These are phyloP conservation scores for carrot (Daucus carota) DNA, from an alignment of 129 eudicot genomes.

Conservation along the genomic window DNA sequence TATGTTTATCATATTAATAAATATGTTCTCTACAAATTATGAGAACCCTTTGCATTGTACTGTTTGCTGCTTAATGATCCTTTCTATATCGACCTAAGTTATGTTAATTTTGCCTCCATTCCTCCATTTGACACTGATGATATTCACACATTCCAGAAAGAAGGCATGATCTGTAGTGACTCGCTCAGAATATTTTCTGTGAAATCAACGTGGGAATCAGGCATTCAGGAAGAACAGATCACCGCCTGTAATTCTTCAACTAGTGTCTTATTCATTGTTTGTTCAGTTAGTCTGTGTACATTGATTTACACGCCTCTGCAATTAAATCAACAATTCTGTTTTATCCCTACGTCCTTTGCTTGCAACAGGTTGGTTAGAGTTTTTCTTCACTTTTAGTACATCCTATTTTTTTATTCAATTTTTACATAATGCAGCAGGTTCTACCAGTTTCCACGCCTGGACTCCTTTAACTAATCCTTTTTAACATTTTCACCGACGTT, in stretches of 20 bases:
- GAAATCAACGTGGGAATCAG: neutral
- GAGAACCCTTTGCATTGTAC: neutral
- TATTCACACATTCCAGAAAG: neutral
- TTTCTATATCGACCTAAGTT: neutral
- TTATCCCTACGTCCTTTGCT: neutral
- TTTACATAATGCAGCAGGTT: constrained; percentile 4
- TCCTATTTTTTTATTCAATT: neutral
- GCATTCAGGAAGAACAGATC: neutral
- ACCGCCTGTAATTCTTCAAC: neutral
- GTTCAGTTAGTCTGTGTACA: neutral
- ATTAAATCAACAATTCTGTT: neutral
- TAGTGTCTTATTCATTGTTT: neutral
- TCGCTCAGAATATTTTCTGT: neutral
- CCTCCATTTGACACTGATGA: neutral
- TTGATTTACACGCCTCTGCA: neutral
- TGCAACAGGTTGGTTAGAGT: neutral
- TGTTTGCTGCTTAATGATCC: neutral
- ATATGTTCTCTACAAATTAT: too few relatives aligned
- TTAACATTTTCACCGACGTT: too few relatives aligned
- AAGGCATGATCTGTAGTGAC: neutral
- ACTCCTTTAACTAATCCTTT: neutral
- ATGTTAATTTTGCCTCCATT: neutral
- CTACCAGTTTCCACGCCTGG: neutral
- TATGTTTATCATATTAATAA: too few relatives aligned
- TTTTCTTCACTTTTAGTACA: neutral